Conservation (phyloP, 345 rosid species). For the Punica granatum region DNA sequence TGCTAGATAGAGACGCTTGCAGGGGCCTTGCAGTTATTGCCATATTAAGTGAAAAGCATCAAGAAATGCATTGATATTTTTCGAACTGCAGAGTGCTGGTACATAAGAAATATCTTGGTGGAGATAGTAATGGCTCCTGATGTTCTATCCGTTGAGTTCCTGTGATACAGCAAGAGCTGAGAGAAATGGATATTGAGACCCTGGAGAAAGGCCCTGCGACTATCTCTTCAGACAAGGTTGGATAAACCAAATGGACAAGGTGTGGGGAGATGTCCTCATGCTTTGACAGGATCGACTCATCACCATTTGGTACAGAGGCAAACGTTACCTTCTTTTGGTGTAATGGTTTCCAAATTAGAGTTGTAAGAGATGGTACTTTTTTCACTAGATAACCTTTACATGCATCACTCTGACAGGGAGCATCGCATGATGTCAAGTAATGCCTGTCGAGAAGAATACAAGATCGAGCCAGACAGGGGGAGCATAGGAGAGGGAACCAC, state of each 20-base stretch:
- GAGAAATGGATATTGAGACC: constrained; percentile 35
- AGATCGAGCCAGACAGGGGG: not conserved
- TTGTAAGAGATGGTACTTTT: not conserved
- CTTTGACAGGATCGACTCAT: not conserved
- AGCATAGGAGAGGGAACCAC: not conserved
- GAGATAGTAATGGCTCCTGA: not conserved
- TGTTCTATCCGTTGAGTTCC: not conserved
- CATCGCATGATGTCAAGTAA: constrained; percentile 45
- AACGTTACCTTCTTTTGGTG: not conserved
- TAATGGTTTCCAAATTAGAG: not conserved
- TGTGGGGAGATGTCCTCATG: constrained; percentile 33
- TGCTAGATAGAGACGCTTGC: not conserved
- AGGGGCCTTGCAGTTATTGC: not conserved
- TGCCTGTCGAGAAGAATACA: constrained; percentile 50
- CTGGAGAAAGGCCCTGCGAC: constrained; percentile 51
- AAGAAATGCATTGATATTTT: not conserved
- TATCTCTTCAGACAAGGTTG: constrained; percentile 47
- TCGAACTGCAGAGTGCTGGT: not conserved
- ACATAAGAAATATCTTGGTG: not conserved
- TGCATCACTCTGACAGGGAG: constrained; percentile 35
- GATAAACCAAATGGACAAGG: constrained; percentile 39
- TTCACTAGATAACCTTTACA: not conserved
- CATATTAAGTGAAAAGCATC: not conserved
- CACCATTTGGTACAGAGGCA: not conserved
- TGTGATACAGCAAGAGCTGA: constrained; percentile 42